Evolutionary conservation across 106 monocot species (phyloP).

Genomic region (Alisma plantagoaquatica): DNA sequence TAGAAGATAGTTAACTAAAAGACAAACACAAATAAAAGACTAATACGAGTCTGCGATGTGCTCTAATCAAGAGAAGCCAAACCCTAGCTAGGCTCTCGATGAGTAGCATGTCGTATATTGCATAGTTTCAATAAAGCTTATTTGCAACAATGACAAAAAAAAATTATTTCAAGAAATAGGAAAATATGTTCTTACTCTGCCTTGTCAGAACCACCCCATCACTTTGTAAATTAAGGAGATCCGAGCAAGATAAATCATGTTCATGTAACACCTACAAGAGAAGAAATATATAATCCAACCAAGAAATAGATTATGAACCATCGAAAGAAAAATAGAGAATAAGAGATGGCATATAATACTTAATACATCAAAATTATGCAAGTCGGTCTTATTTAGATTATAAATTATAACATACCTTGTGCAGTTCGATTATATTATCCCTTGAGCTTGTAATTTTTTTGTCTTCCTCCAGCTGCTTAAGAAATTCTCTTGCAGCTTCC

Average conservation of each 20-base stretch:
- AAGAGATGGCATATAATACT: not conserved
- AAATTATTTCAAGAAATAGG: too few species aligned
- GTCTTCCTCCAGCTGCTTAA: constrained; percentile 88
- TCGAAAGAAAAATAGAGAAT: not conserved
- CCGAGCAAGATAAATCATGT: constrained; percentile 65
- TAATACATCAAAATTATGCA: not conserved
- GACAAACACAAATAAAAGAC: too few species aligned
- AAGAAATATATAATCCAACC: not conserved
- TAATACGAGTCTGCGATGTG: too few species aligned
- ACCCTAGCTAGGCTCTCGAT: too few species aligned
- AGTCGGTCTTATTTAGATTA: not conserved
- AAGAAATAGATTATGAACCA: not conserved
- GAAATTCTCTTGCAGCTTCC: constrained; percentile 49
- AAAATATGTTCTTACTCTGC: constrained; percentile 10
- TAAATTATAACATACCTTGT: constrained; percentile 38
- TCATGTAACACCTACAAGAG: constrained; percentile 66
- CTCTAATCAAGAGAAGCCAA: too few species aligned
- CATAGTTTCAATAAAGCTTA: too few species aligned
- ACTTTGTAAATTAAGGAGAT: constrained; percentile 66
- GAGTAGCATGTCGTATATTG: too few species aligned
- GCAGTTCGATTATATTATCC: constrained; percentile 73
- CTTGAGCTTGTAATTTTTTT: constrained; percentile 77
- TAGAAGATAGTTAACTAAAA: too few species aligned
- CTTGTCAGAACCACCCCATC: constrained; percentile 69
- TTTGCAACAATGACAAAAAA: too few species aligned